Base-by-base conservation (phyloP, 306 rosid species). In the Vigna mungo region DNA sequence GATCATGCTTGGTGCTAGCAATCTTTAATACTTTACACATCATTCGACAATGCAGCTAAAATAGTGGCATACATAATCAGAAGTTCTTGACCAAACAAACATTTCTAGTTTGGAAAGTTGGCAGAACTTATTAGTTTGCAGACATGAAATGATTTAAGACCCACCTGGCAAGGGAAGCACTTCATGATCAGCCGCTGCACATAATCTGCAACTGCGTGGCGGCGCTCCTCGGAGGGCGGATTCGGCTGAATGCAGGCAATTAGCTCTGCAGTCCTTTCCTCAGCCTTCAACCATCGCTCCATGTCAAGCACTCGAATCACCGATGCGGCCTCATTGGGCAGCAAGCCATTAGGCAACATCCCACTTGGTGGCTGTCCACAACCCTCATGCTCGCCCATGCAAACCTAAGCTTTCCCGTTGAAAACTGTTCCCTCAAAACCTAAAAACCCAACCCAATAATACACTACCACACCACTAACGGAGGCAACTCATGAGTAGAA, bases 161-260 rank as follows among this genome's bases (percentile, higher is more conserved):
- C 12, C 81, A 92, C 97, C 97, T 92, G 84, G 83, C 96, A 90
- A 8, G 93, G 87, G 72, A 90, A 92, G 85, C 97, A 92, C 60
- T 84, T 88, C 66, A 13, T 78, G 52, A 92, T 86, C 61, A 90
- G 88, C 78, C 90, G 82, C 84, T 86, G 89, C 70, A 92, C 96
- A 69, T 92, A 92, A 59, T 78, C 84, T 0, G 97, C 97, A 32
- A 92, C 96, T 0, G 93, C 93, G 84, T 84, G 85, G 58, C 97
- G 70, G 32, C 87, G 90, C 14, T 73, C 86, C 76, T 90, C 96
- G 0, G 97, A 90, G 27, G 90, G 92, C n/a, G 76, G 71, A 76
- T 88, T 92, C 70, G 97, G 97, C 89, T 92, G 93, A 88, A 92
- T 92, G 89, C 92, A 70, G 83, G 90, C 83, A 51, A 92, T 92